Evolutionary conservation across 139 green algal species (phyloP).

Genomic region (Zygnema cylindricum): DNA sequence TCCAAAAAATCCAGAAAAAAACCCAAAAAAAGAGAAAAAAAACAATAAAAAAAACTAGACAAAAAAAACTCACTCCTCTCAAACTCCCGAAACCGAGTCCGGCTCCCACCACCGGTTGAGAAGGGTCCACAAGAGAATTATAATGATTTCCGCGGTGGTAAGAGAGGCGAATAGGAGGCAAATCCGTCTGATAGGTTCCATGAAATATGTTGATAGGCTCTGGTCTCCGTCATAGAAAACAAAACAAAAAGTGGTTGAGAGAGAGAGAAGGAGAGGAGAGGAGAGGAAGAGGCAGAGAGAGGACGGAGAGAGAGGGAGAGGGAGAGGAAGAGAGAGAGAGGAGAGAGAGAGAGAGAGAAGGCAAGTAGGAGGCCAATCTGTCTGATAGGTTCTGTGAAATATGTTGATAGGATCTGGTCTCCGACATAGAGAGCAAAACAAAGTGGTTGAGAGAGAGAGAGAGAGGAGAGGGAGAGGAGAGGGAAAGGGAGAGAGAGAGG

Average conservation of each 20-base stretch:
- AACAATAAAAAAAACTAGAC: no score
- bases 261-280: neutral
- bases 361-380: conserved; percentile 34
- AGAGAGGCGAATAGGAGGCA: conserved; percentile 40
- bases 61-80: conserved; percentile 12
- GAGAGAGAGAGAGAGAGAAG: neutral
- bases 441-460: no score
- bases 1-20: no score
- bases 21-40: no score
- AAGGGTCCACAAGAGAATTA: conserved; percentile 56
- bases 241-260: no score
- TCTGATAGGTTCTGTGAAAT: conserved; percentile 48
- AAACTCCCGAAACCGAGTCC: conserved; percentile 45
- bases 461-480: neutral
- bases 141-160: conserved; percentile 59
- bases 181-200: conserved; percentile 29
- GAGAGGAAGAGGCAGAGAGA: neutral
- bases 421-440: neutral
- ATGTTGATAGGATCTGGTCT: conserved; percentile 55
- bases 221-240: neutral
- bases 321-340: conserved; percentile 10
- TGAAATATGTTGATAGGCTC: conserved; percentile 61
- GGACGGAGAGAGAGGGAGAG: no score
- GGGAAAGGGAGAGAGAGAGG: neutral
- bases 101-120: conserved; percentile 21